These are phyloP conservation scores for Somion occarium DNA, from an alignment of 1,284 basidiomycete genomes.

Conservation along the genomic window DNA sequence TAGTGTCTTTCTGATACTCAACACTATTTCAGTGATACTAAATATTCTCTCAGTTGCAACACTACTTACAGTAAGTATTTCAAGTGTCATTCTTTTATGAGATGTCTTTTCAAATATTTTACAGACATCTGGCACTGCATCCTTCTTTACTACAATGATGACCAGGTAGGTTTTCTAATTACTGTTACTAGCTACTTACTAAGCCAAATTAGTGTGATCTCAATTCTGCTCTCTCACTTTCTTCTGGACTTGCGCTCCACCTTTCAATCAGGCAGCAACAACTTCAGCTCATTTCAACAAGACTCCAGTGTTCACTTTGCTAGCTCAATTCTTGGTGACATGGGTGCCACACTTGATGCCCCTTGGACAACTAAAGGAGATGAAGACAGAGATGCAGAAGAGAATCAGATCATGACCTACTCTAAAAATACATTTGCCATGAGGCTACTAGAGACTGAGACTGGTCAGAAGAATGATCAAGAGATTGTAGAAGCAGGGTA, in stretches of 20 bases:
- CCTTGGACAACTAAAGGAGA: no score
- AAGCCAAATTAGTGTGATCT: background rate
- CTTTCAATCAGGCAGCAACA: background rate
- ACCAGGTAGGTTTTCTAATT: background rate
- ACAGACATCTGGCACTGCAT: background rate
- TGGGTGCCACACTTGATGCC: background rate
- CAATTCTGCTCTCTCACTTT: background rate
- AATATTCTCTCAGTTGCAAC: background rate
- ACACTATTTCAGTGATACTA: background rate
- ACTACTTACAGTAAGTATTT: background rate
- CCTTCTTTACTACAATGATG: background rate
- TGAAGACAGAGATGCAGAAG: background rate
- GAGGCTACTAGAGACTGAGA: no score
- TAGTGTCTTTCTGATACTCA: background rate
- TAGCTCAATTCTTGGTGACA: background rate
- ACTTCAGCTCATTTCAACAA: background rate
- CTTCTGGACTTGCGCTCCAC: background rate
- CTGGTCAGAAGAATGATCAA: no score
- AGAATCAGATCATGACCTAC: background rate
- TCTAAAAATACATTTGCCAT: background rate
- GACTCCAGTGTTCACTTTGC: background rate
- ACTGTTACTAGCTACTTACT: background rate
- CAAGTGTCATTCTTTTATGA: background rate
- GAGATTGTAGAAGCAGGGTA: no score
- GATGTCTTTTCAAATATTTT: background rate